Evolutionary conservation across 192 early-diverging fungal species (phyloP), one percentile per base, ranked within the genome.

Genomic region (Entomortierella beljakovae): DNA sequence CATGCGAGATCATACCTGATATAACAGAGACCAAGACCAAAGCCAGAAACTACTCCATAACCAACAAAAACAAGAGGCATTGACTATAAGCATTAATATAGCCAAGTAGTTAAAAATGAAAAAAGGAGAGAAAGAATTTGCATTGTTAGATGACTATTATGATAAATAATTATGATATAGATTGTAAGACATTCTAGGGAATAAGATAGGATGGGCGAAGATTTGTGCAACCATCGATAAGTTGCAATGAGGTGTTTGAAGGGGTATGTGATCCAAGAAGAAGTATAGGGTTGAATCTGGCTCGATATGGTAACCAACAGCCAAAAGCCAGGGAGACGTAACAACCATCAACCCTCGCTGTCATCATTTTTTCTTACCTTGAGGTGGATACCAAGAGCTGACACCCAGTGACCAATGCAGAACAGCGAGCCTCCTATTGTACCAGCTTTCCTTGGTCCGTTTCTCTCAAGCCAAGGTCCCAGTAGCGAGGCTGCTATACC

Each of bases 381-480:
- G 28, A 85, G 68, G 28, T 83, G 33, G 48, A 88, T 57, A 22
- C 85, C 90, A 34, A 91, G 55, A 25, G 88, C 88, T 3, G 90
- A 59, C n/a, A 88, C 81, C 70, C 89, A 70, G 61, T 91, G 85
- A 2, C 88, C 90, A 11, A 86, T 33, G 51, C 75, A 88, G 49
- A 89, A 89, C 13, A 88, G 56, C 4, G 81, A 18, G 9, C 82
- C 59, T 0, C 90, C 90, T 29, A 91, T 84, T 6, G 66, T 51
- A 22, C 82, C 83, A 2, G 85, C 83, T 58, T 84, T 84, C 46
- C 76, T 85, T 10, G 90, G 88, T 26, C 87, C 86, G 57, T 73
- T 81, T 11, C 82, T 84, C 64, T 91, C 89, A n/a, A 90, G 81
- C 86, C 87, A 88, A 28, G 90, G 90, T 1, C 90, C 90, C 16